Conservation (phyloP, 164 flowering plant genomes). For the Akebia trifoliata region DNA sequence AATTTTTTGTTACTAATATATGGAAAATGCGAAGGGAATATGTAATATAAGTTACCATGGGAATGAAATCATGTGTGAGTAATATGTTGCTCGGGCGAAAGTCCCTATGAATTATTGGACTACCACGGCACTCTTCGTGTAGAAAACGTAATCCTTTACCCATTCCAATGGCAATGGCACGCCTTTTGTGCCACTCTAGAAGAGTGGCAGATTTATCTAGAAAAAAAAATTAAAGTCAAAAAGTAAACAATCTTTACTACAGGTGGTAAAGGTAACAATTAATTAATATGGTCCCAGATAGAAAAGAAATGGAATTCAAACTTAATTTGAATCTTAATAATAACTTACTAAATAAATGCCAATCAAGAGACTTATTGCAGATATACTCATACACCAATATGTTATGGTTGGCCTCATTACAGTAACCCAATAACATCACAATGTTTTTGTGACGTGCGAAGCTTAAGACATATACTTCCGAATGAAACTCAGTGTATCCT, state of each 20-base stretch:
- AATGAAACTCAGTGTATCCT: constrained; percentile 50
- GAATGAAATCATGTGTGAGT: constrained; percentile 60
- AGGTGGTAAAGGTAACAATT: neutral
- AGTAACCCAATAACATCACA: constrained; percentile 58
- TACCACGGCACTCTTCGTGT: constrained; percentile 67
- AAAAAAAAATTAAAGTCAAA: neutral
- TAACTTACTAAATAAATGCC: constrained; percentile 53
- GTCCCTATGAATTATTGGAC: constrained; percentile 61
- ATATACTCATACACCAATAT: constrained; percentile 67
- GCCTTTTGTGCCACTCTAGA: constrained; percentile 54
- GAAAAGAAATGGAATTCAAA: neutral
- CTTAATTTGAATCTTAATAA: neutral
- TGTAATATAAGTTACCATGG: constrained; percentile 49
- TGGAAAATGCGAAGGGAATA: no score
- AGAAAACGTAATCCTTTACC: constrained; percentile 69
- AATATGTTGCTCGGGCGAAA: constrained; percentile 62
- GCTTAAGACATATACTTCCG: constrained; percentile 47
- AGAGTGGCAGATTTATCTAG: constrained; percentile 25
- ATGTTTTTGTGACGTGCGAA: constrained; percentile 70
- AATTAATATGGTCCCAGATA: neutral
- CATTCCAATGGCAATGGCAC: constrained; percentile 52
- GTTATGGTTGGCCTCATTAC: constrained; percentile 39
- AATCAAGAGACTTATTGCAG: constrained; percentile 58
- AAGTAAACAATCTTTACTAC: neutral
- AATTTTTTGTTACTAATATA: no score